These are phyloP conservation scores for Hyphopichia wangnamkhiaoensis DNA, from an alignment of 1,139 yeast genomes.

Conservation along the genomic window DNA sequence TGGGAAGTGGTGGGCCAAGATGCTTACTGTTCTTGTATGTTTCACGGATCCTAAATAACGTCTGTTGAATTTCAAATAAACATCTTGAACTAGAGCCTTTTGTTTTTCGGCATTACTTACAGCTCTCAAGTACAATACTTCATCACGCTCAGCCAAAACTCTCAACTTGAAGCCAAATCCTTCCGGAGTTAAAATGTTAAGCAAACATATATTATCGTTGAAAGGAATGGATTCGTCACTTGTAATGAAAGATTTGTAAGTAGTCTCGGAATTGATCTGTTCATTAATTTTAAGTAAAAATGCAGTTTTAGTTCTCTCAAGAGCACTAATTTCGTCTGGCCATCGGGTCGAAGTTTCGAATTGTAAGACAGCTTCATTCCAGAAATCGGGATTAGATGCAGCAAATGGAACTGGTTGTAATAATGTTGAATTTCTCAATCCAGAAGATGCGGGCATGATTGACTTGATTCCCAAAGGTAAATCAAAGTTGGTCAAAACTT, in stretches of 20 bases:
- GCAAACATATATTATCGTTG: slow-evolving; percentile 55
- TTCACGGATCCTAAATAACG: slow-evolving; percentile 69
- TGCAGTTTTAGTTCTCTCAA: slow-evolving; percentile 90
- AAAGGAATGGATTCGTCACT: slow-evolving; percentile 70
- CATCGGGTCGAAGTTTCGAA: slow-evolving; percentile 89
- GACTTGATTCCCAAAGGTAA: slow-evolving; percentile 76
- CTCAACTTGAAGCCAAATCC: slow-evolving; percentile 82
- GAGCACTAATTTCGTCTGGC: slow-evolving; percentile 89
- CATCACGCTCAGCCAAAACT: slow-evolving; percentile 81
- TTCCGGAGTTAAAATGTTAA: slow-evolving; percentile 76
- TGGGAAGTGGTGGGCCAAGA: slow-evolving; percentile 71
- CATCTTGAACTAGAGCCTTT: slow-evolving; percentile 59
- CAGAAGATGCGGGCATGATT: slow-evolving; percentile 69
- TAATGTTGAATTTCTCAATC: slow-evolving; percentile 72
- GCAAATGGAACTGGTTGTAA: slow-evolving; percentile 86
- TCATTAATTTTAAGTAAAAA: slow-evolving; percentile 76
- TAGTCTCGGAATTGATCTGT: slow-evolving; percentile 49
- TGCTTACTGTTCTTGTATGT: slow-evolving; percentile 77
- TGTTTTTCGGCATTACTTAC: slow-evolving; percentile 62
- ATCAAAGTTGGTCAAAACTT: slow-evolving; percentile 50
- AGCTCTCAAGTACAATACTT: slow-evolving; percentile 68
- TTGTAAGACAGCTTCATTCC: slow-evolving; percentile 78
- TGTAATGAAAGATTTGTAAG: slow-evolving; percentile 57
- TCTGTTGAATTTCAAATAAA: slow-evolving; percentile 66
- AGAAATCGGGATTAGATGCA: slow-evolving; percentile 70